These are phyloP conservation scores for Eucalyptus erythrocorys DNA, from an alignment of 345 rosid species.

Conservation along the genomic window DNA sequence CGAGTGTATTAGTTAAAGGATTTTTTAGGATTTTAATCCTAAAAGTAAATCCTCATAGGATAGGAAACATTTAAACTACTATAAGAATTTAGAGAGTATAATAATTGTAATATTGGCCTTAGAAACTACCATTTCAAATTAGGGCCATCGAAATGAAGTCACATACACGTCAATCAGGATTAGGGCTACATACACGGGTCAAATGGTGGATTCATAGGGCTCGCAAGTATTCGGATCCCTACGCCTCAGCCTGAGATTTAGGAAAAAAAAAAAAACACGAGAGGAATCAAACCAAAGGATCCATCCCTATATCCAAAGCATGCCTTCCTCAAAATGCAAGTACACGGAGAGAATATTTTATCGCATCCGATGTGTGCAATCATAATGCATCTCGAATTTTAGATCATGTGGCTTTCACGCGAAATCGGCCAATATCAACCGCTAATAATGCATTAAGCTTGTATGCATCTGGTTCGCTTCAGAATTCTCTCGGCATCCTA, in stretches of 20 bases:
- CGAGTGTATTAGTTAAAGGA: no score
- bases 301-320: neutral
- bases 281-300: neutral
- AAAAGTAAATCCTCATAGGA: neutral
- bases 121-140: neutral
- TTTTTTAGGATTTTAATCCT: no score
- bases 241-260: neutral
- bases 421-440: neutral
- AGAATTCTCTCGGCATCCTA: neutral
- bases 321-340: neutral
- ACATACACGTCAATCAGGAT: neutral
- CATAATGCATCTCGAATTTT: neutral
- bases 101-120: neutral
- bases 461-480: neutral
- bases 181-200: neutral
- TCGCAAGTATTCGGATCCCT: neutral
- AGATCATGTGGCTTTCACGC: neutral
- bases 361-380: rapidly evolving
- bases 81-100: neutral
- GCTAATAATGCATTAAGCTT: neutral
- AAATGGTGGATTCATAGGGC: neutral
- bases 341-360: neutral
- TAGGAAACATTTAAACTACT: neutral
- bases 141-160: neutral
- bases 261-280: neutral